Evolutionary conservation across 371 early-diverging fungal species (phyloP), one percentile per base, ranked within the genome.

Genomic region (Coemansia sp.): DNA sequence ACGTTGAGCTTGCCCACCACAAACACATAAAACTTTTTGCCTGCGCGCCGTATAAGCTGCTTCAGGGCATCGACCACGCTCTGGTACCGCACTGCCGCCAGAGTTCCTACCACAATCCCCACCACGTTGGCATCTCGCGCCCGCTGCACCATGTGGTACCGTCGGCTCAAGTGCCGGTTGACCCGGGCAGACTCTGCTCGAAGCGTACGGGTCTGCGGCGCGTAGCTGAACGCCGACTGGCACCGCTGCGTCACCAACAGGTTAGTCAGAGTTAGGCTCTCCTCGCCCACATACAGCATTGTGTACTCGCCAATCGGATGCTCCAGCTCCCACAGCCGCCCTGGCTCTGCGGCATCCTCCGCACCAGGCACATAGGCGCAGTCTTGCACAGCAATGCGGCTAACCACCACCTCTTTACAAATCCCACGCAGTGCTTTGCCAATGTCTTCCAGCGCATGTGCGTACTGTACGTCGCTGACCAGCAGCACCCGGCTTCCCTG

Each of bases 71-170:
- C 85, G 19, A 97, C 90, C 44, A 94, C 87, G 26, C 84, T 82
- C 78, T 92, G 82, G 71, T 94, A 95, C 7, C 90, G 89, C 2
- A 90, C 89, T 24, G 94, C 94, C 32, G 94, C 96, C 28, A 96
- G 82, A 0, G 98, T 96, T 23, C 98, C 98, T n/a, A 94, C 93
- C 9, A 96, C 94, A 36, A 98, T 93, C 24, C 97, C 98, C 73
- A 98, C 86, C 8, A 94, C 89, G 58, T 90, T 86, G 1, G 96
- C 92, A 80, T 97, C 96, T 65, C 88, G 89, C n/a, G 95, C 96
- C 65, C 90, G 91, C 78, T 95, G 94, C 17, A 97, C 88, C 74
- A 92, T 80, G 59, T 85, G 86, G 48, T 84, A 89, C 78, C 95
- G 83, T 58, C 86, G 85, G 85, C 88, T 90, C 48, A 96, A 68